phyloP scores from a whole-genome alignment of 768 basidiomycete species.

The Naganishia kalamii region DNA sequence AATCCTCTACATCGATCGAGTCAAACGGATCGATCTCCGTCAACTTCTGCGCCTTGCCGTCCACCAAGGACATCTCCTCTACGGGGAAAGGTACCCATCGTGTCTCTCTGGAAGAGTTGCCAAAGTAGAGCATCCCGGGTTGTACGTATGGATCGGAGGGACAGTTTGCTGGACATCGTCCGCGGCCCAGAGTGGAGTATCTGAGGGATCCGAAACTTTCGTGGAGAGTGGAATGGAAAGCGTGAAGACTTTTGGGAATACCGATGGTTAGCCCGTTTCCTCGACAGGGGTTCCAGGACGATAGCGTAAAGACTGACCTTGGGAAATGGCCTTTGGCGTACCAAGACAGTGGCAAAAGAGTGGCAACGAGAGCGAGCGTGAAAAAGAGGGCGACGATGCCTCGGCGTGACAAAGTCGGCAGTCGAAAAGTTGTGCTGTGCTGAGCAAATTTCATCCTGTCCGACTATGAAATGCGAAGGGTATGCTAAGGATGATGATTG shows the following conservation, averaged over 20 bases:
- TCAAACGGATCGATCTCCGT: conserved; percentile 14
- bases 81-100: conserved; percentile 28
- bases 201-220: background rate
- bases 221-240: background rate
- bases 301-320: background rate
- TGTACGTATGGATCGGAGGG: conserved; percentile 28
- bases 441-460: no score
- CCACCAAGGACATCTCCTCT: background rate
- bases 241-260: background rate
- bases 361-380: background rate
- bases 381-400: background rate
- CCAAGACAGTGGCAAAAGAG: background rate
- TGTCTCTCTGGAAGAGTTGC: conserved; percentile 24
- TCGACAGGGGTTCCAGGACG: background rate
- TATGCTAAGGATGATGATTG: no score
- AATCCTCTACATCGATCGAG: background rate
- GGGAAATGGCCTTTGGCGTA: background rate
- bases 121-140: conserved; percentile 26
- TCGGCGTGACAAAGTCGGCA: background rate
- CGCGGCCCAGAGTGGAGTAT: background rate
- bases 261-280: background rate
- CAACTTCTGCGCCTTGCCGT: background rate
- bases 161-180: conserved; percentile 8
- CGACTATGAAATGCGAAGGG: no score
- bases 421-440: background rate